Base-by-base conservation (phyloP, 805 yeast species). In the Sugiyamaella lignohabitans region DNA sequence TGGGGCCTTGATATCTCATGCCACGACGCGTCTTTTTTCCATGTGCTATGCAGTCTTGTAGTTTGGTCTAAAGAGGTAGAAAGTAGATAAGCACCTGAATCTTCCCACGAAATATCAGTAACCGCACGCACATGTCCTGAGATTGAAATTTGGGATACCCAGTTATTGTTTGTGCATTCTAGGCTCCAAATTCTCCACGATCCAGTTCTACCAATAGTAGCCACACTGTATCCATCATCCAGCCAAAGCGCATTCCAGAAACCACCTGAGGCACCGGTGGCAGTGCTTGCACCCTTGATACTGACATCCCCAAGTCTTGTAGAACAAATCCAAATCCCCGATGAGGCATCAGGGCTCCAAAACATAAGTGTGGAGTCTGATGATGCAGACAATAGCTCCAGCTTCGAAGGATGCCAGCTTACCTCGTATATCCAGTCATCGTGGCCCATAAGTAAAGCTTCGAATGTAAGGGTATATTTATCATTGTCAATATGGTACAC, bases 1-100 rank as follows among this genome's bases (percentile, higher is more conserved):
- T 93, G 99, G 0, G 98, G 98, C 56, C 99, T 76, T 1, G 96
- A 87, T 64, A 93, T 82, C 63, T 93, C 99, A 60, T 82, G 83
- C 95, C 96, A 88, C 59, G 48, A 2, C 67, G 21, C 21, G n/a
- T 54, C 50, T 10, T 56, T 47, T 30, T 67, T 60, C 86, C 87
- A 84, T 22, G 75, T 77, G 0, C 95, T 80, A 64, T 75, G 83
- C 20, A 93, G 62, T 57, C 98, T 74, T 0, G 98, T 87, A 0
- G 99, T 93, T 66, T 93, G 98, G 62, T 93, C 99, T 38, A 85
- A 66, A 0, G 97, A 88, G 0, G 96, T 87, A 0, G 87, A 70
- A 46, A 84, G 65, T 23, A 88, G 64, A 58, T 82, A 84, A 4
- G 76, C 73, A 3, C 91, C 93, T 48, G 70, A 70, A 2, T 67